Conservation (phyloP, 345 rosid genomes). For the Dipteronia sinensis region DNA sequence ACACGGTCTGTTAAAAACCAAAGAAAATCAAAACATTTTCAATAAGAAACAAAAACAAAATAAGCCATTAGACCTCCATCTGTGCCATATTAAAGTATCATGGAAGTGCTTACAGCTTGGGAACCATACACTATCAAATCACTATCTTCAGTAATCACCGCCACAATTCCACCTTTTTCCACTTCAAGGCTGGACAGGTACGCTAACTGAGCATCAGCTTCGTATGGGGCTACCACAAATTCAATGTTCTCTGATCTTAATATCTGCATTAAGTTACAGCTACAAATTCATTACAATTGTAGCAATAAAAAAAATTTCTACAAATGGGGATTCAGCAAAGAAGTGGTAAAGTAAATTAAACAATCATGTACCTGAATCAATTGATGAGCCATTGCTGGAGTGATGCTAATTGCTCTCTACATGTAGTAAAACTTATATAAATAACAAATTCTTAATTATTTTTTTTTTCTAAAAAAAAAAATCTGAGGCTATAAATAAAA, state of each 20-base stretch:
- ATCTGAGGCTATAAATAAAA: neutral
- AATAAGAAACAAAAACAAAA: slow-evolving; percentile 8
- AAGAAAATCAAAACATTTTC: slow-evolving; percentile 31
- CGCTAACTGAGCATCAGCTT: slow-evolving; percentile 97
- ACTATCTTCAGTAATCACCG: slow-evolving; percentile 91
- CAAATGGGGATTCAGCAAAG: neutral
- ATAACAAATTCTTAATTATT: neutral
- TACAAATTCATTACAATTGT: neutral
- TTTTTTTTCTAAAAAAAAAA: too few relatives aligned
- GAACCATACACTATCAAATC: slow-evolving; percentile 89
- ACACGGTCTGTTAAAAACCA: slow-evolving; percentile 52
- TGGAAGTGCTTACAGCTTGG: slow-evolving; percentile 78
- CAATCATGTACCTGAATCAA: slow-evolving; percentile 61
- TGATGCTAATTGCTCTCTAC: slow-evolving; percentile 81
- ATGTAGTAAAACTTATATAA: slow-evolving; percentile 14
- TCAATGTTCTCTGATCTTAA: slow-evolving; percentile 74
- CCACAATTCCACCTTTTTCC: slow-evolving; percentile 72
- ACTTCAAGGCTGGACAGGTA: slow-evolving; percentile 64
- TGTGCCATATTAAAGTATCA: slow-evolving; percentile 31
- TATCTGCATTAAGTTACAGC: slow-evolving; percentile 39
- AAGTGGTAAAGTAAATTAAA: neutral
- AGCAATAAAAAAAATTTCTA: neutral
- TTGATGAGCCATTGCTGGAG: slow-evolving; percentile 80
- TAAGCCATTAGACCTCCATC: slow-evolving; percentile 33
- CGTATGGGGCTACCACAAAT: slow-evolving; percentile 92